Evolutionary conservation across 352 stramenopile genomes (phyloP).

Genomic region (Globisporangium lucens): DNA sequence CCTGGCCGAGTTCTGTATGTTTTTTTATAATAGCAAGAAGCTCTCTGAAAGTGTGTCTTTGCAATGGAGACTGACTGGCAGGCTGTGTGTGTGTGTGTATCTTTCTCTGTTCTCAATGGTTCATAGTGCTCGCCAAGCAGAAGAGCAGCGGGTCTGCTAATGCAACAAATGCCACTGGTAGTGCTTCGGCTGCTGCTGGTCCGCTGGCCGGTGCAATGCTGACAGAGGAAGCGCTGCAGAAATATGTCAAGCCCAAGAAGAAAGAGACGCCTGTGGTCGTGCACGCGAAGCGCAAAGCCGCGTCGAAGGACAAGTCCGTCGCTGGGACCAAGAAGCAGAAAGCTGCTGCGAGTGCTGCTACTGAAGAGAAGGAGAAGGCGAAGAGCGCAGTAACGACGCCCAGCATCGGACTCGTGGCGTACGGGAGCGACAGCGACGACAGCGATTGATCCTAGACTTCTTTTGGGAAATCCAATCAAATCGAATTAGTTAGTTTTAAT

Average conservation of each 20-base stretch:
- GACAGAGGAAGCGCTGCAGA: constrained; percentile 17
- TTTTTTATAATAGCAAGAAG: not conserved
- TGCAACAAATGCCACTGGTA: not conserved
- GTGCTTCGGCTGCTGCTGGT: not conserved
- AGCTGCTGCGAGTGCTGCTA: constrained; percentile 6
- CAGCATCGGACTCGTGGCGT: constrained; percentile 49
- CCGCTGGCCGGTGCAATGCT: not conserved
- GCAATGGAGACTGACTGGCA: constrained; percentile 1
- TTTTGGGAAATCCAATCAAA: not conserved
- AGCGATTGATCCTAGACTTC: constrained; percentile 20
- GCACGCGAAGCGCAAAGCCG: constrained; percentile 51
- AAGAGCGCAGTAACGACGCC: constrained; percentile 12
- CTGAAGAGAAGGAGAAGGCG: constrained; percentile 15
- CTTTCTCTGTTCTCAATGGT: constrained; percentile 23
- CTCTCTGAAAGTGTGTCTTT: not conserved
- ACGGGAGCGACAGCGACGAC: constrained; percentile 73
- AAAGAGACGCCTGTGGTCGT: constrained; percentile 37
- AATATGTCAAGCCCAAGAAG: constrained; percentile 22
- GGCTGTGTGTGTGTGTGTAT: not conserved
- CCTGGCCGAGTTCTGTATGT: constrained; percentile 60
- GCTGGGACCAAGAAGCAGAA: constrained; percentile 19
- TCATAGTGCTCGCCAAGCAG: constrained; percentile 55
- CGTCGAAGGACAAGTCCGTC: constrained; percentile 10
- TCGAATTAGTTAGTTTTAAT: not conserved
- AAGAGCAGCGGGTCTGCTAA: constrained; percentile 23